These are phyloP conservation scores for Trametes polyzona DNA, from an alignment of 1,284 basidiomycete genomes.

Conservation along the genomic window DNA sequence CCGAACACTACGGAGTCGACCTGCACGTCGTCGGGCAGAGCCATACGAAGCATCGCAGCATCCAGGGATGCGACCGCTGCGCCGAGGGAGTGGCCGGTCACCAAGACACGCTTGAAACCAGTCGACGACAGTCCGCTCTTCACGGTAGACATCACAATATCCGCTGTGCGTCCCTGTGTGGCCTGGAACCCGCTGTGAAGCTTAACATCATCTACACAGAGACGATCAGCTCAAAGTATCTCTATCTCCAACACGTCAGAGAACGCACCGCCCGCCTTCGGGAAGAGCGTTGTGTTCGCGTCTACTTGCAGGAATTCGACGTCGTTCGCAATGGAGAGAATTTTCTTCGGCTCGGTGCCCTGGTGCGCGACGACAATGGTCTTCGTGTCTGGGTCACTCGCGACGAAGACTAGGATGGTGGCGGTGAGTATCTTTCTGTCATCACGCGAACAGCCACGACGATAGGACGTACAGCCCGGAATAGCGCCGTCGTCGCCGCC, in stretches of 20 bases:
- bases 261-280: constrained; percentile 32
- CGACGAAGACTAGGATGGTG: constrained; percentile 39
- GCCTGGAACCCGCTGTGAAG: constrained; percentile 52
- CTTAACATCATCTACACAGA: constrained; percentile 29
- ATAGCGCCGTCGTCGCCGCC: constrained; percentile 55
- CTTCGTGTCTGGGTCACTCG: constrained; percentile 42
- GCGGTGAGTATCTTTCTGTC: neutral
- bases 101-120: constrained; percentile 42
- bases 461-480: constrained; percentile 21
- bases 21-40: constrained; percentile 39
- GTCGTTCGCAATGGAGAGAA: constrained; percentile 51
- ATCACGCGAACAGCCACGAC: too few relatives aligned
- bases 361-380: constrained; percentile 53
- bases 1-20: constrained; percentile 47
- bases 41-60: constrained; percentile 44
- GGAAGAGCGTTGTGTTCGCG: constrained; percentile 46
- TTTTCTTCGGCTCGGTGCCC: constrained; percentile 45
- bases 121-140: constrained; percentile 39
- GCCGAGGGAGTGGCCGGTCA: constrained; percentile 43
- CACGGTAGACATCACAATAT: constrained; percentile 44
- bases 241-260: neutral
- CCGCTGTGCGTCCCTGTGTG: constrained; percentile 49
- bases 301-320: constrained; percentile 40
- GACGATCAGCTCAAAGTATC: neutral
- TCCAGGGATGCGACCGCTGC: constrained; percentile 51